A percentile compares a stretch with the other conserved stretches of the same genome.
These are phyloP conservation scores for Wallemia ichthyophaga DNA, from an alignment of 1,284 basidiomycete species.

Conservation along the genomic window DNA sequence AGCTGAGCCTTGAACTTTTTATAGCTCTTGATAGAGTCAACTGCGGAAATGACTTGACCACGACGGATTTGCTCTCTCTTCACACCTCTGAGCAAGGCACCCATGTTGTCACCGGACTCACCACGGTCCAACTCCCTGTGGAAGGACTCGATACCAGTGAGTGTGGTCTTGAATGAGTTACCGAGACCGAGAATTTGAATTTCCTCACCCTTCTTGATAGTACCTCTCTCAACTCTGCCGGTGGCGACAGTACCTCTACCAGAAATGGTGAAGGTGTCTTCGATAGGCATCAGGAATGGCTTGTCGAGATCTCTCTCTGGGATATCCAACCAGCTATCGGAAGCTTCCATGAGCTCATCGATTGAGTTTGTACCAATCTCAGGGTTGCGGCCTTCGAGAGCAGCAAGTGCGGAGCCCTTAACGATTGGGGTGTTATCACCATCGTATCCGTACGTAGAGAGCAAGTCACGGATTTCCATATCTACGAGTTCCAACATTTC, in stretches of 20 bases:
- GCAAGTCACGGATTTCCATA: conserved; percentile 99
- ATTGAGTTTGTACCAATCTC: conserved; percentile 62
- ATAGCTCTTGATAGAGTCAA: conserved; percentile 74
- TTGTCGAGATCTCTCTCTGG: conserved; percentile 89
- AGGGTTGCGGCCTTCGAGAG: conserved; percentile 51
- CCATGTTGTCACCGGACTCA: conserved; percentile 99
- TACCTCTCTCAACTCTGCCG: conserved; percentile 87
- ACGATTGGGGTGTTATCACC: conserved; percentile 91
- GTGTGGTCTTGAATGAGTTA: conserved; percentile 53
- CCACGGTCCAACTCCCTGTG: conserved; percentile 98
- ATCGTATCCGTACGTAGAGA: conserved; percentile 73
- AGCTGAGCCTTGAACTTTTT: conserved; percentile 83
- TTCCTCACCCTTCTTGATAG: conserved; percentile 72
- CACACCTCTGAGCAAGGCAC: conserved; percentile 78
- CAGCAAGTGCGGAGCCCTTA: conserved; percentile 85
- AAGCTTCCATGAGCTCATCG: conserved; percentile 51
- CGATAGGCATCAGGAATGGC: conserved; percentile 86
- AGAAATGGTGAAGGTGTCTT: conserved; percentile 91
- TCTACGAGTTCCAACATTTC: conserved; percentile 99
- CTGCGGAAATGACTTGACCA: conserved; percentile 68
- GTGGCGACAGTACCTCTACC: conserved; percentile 96
- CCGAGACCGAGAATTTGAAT: conserved; percentile 83
- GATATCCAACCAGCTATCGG: conserved; percentile 84
- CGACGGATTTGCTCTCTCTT: conserved; percentile 89
- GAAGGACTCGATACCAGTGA: conserved; percentile 99